Evolutionary conservation across 306 rosid genomes (phyloP).

Genomic region (Amphicarpaea edgeworthii): DNA sequence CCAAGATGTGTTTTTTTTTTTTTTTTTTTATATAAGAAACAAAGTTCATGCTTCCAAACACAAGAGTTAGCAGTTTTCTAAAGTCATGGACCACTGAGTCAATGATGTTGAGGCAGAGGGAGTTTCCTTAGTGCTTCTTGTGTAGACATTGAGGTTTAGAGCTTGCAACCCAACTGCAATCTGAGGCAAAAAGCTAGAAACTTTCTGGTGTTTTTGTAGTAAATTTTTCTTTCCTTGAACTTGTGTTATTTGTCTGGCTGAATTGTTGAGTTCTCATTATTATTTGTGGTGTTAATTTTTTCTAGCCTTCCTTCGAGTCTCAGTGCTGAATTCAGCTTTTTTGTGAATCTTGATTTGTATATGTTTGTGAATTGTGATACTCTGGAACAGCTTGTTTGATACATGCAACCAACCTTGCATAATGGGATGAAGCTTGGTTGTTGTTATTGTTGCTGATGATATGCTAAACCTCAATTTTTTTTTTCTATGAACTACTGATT

Average conservation of each 20-base stretch:
- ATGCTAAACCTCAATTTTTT: neutral
- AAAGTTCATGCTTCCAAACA: neutral
- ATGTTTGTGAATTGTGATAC: neutral
- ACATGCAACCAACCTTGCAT: neutral
- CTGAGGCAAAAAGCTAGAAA: conserved; percentile 17
- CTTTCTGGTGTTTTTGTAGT: conserved; percentile 31
- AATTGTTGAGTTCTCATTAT: conserved; percentile 16
- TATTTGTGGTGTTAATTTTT: conserved; percentile 1
- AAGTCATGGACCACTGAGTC: neutral
- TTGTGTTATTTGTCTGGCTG: conserved; percentile 11
- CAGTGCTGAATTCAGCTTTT: conserved; percentile 22
- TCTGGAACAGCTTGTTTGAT: neutral
- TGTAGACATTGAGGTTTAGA: neutral
- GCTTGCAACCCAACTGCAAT: neutral
- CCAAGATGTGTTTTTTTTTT: neutral
- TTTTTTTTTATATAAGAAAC: neutral
- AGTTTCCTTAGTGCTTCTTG: conserved; percentile 38
- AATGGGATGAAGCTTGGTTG: neutral
- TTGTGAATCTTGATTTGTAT: neutral
- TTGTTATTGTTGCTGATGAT: neutral
- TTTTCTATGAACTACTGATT: neutral
- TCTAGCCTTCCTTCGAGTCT: neutral
- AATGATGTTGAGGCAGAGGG: no score
- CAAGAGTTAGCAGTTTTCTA: neutral
- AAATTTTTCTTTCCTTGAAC: neutral